These are phyloP conservation scores for Sequoiadendron giganteum DNA, from an alignment of 75 land plant genomes.

Conservation along the genomic window DNA sequence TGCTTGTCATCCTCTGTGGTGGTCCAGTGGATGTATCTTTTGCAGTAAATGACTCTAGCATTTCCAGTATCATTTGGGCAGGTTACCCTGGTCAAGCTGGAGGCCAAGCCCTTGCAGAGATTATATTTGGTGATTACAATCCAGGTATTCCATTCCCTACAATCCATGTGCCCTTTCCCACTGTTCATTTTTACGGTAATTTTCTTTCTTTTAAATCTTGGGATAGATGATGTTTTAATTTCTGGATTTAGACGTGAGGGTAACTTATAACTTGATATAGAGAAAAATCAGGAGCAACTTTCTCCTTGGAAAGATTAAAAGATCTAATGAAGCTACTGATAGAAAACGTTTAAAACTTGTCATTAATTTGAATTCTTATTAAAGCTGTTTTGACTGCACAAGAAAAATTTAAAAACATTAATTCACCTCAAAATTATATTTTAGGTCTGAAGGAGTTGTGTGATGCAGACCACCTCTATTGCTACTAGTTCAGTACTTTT, in stretches of 20 bases:
- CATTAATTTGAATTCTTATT: not conserved
- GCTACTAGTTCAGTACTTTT: not conserved
- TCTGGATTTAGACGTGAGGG: not conserved
- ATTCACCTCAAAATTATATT: not conserved
- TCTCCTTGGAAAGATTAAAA: not conserved
- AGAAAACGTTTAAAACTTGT: not conserved
- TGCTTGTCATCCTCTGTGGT: slow-evolving; percentile 75
- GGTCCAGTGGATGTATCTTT: slow-evolving; percentile 87
- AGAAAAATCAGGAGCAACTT: not conserved
- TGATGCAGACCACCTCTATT: not conserved
- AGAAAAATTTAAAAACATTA: not conserved
- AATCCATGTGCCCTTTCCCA: not conserved
- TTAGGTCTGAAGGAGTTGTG: not conserved
- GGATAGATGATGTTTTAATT: not conserved
- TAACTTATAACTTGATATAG: not conserved
- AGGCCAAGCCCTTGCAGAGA: slow-evolving; percentile 72
- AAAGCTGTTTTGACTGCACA: not conserved
- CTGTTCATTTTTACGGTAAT: not conserved
- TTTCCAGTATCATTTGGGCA: slow-evolving; percentile 88
- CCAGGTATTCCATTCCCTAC: slow-evolving; percentile 53
- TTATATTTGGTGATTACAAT: slow-evolving; percentile 83
- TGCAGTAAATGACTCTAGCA: slow-evolving; percentile 53
- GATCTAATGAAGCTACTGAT: not conserved
- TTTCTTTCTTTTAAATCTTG: not conserved
- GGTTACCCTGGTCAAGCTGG: slow-evolving; percentile 98